phyloP scores from a whole-genome alignment of 306 rosid species.

The Prunus salicina region DNA sequence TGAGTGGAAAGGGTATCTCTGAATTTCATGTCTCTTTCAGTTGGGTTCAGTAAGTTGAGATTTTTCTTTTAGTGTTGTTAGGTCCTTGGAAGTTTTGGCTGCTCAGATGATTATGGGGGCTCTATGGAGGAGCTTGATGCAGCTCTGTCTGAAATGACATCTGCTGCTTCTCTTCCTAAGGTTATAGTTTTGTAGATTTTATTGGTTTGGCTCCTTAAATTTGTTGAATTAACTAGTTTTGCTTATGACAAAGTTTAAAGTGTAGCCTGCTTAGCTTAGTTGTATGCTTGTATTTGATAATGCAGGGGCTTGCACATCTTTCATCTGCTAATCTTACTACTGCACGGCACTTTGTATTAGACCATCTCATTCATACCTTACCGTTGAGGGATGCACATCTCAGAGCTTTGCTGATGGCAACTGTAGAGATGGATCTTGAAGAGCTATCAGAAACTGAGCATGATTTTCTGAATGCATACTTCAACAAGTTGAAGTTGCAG shows the following conservation, averaged over 20 bases:
- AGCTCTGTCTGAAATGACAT: slow-evolving; percentile 35
- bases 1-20: background rate
- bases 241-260: background rate
- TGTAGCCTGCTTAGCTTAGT: background rate
- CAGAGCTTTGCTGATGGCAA: slow-evolving; percentile 31
- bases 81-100: slow-evolving; percentile 27
- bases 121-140: slow-evolving; percentile 36
- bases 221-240: background rate
- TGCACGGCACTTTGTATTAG: slow-evolving; percentile 19
- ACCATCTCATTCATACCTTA: slow-evolving; percentile 27
- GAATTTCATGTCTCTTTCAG: background rate
- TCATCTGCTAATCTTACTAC: slow-evolving; percentile 24
- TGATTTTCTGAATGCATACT: slow-evolving; percentile 25
- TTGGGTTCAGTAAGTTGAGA: background rate
- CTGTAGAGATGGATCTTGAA: slow-evolving; percentile 35
- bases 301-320: slow-evolving; percentile 34
- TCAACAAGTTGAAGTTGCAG: slow-evolving; percentile 21
- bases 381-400: slow-evolving; percentile 31
- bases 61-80: background rate
- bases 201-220: background rate
- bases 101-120: slow-evolving; percentile 26
- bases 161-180: slow-evolving; percentile 34
- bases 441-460: slow-evolving; percentile 20
- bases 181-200: background rate
- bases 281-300: background rate